A percentile compares a stretch with the other conserved stretches of the same genome.
Conservation (phyloP, 2,329 filamentous ascomycete species). For the Penicillium sclerotigenum region DNA sequence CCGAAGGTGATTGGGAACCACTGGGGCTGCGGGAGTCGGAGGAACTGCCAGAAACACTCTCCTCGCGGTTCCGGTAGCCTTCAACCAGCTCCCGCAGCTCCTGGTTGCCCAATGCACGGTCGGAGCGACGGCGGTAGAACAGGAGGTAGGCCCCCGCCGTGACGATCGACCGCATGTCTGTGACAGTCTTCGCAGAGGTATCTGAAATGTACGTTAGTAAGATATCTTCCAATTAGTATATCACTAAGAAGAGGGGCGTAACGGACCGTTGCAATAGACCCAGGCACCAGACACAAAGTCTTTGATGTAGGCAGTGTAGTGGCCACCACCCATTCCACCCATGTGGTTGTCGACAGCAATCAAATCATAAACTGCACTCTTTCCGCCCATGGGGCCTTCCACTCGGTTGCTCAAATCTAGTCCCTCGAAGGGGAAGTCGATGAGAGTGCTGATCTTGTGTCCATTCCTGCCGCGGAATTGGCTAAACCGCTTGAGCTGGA, state of each 20-base stretch:
- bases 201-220: conserved; percentile 59
- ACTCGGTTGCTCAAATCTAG: conserved; percentile 79
- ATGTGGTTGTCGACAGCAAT: conserved; percentile 96
- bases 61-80: conserved; percentile 54
- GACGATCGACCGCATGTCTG: conserved; percentile 62
- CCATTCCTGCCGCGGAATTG: conserved; percentile 71
- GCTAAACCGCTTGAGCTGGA: conserved; percentile 93
- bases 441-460: conserved; percentile 77
- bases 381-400: conserved; percentile 73
- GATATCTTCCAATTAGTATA: not conserved
- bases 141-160: conserved; percentile 82
- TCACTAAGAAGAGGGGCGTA: conserved; percentile 14
- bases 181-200: conserved; percentile 61
- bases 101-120: conserved; percentile 72
- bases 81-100: conserved; percentile 69
- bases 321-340: conserved; percentile 86
- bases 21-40: conserved; percentile 32
- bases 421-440: conserved; percentile 87
- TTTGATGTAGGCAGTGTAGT: conserved; percentile 92
- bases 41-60: conserved; percentile 45
- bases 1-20: conserved; percentile 53
- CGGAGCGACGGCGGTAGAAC: conserved; percentile 87
- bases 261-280: conserved; percentile 94
- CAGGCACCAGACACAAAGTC: conserved; percentile 86
- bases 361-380: conserved; percentile 82